Base-by-base conservation (phyloP, 1,139 yeast genomes). In the Geotrichum carabidarum region DNA sequence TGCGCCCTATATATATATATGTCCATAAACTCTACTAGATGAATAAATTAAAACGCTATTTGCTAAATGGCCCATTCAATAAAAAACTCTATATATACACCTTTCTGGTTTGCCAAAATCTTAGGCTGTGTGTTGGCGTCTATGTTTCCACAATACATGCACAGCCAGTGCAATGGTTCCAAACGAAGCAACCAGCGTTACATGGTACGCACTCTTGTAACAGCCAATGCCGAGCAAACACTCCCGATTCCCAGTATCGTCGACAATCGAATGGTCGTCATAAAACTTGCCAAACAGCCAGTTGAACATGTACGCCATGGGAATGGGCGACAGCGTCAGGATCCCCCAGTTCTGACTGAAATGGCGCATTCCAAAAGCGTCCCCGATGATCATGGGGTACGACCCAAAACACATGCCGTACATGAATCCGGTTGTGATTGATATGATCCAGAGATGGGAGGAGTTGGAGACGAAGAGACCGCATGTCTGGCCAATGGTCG, bases 301-400 rank as follows among this genome's bases (percentile, higher is more conserved):
- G 54, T 74, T 72, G 55, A 73, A 67, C 35, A 65, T 51, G 56
- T 73, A 72, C 6, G 77, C 68, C 12, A 69, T 65, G 0, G 69
- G 68, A 9, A 73, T 67, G 2, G 77, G 76, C 8, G 76, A 64
- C 18, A 71, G 59, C 1, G 76, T 72, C 14, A 84, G 72, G 32
- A 83, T 65, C 0, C 95, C 94, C 95, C 96, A 89, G 43, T 87
- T 78, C 42, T 89, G 84, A 53, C 90, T 83, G 67, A 86, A 87
- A 41, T 82, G 78, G 15, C 74, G 75, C 64, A 88, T 78, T 30
- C 91, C 91, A 71, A 87, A 88, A 12, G 81, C 73, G 62, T 89
- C 96, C 1, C 93, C 83, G 32, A 86, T 75, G 27, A 87, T 80
- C 0, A 93, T 85, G 0, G 96, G 96, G 67, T 82, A 86, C 6